Evolutionary conservation across 768 basidiomycete species (phyloP).

Genomic region (Pholiota molesta): DNA sequence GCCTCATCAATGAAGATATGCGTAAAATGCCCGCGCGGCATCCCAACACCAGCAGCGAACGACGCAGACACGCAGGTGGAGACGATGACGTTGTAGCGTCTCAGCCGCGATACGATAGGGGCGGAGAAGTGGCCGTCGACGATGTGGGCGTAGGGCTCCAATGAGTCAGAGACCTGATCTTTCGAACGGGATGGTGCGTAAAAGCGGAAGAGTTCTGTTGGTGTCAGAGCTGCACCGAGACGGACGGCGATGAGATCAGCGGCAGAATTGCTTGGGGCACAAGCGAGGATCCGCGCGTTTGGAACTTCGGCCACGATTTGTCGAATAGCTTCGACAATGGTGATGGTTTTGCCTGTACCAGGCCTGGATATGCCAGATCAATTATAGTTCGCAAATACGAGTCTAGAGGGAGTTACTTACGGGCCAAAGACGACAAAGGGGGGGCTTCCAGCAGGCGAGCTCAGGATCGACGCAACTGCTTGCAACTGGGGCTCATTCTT

Average conservation of each 20-base stretch:
- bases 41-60: slow-evolving; percentile 55
- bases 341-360: slow-evolving; percentile 71
- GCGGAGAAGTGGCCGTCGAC: slow-evolving; percentile 44
- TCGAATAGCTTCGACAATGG: slow-evolving; percentile 60
- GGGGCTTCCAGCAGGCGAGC: slow-evolving; percentile 42
- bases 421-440: slow-evolving; percentile 70
- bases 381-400: neutral
- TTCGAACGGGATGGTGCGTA: slow-evolving; percentile 49
- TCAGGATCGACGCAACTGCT: slow-evolving; percentile 50
- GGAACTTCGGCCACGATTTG: slow-evolving; percentile 50
- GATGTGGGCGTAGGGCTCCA: slow-evolving; percentile 39
- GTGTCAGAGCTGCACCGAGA: slow-evolving; percentile 34
- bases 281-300: slow-evolving; percentile 53
- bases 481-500: slow-evolving; percentile 49
- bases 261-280: slow-evolving; percentile 71
- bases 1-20: slow-evolving; percentile 78
- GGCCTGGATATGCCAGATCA: slow-evolving; percentile 38
- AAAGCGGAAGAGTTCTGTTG: slow-evolving; percentile 49
- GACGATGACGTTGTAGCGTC: slow-evolving; percentile 56
- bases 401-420: slow-evolving; percentile 38
- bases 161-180: slow-evolving; percentile 45
- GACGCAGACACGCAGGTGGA: slow-evolving; percentile 68
- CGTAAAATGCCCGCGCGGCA: slow-evolving; percentile 61
- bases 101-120: slow-evolving; percentile 39
- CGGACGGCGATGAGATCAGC: slow-evolving; percentile 59